Evolutionary conservation across 2,329 filamentous ascomycete genomes (phyloP), one percentile per base, ranked within the genome.

Genomic region (Dactylonectria estremocensis): DNA sequence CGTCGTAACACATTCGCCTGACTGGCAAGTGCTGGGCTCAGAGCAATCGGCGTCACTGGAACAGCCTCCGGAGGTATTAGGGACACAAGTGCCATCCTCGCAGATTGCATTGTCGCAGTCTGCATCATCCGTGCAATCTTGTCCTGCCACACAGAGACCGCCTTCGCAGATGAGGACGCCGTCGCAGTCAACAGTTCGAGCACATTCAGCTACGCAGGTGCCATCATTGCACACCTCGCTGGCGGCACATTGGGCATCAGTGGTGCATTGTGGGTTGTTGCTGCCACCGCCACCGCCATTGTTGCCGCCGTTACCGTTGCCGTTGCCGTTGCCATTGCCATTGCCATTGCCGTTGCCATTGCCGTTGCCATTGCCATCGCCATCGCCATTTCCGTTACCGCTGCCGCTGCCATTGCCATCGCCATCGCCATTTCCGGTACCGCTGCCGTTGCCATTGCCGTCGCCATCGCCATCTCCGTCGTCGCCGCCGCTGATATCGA

Each of bases 331-430:
- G 4, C n/a, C 46, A 5, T 52, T 33, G 11, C 18, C n/a, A 7
- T 11, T 28, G 11, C 13, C 18, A 13, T 11, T 24, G 28, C 18
- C 10, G 16, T 16, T 45, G 31, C 58, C 61, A 28, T 31, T 43
- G 22, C 45, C 22, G 55, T 11, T 3, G 5, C 52, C 16, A 43
- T 28, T 4, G 5, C 24, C 24, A 14, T 22, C 35, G 9, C 24
- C 46, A n/a, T 40, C 18, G 3, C 1, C 18, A 18, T 43, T 45
- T 35, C 28, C 52, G 1, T 14, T 22, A 11, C 69, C 68, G 3
- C 48, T 49, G 20, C 45, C 33, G 55, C 14, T 3, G 5, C 52
- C 37, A 2, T 49, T 64, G 16, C 68, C 68, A 3, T 68, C 68
- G 2, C 43, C 14, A 5, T n/a, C 14, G 3, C 69, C 70, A 31